Conservation (phyloP, 2,329 filamentous ascomycete genomes). For the Metarhizium brunneum region DNA sequence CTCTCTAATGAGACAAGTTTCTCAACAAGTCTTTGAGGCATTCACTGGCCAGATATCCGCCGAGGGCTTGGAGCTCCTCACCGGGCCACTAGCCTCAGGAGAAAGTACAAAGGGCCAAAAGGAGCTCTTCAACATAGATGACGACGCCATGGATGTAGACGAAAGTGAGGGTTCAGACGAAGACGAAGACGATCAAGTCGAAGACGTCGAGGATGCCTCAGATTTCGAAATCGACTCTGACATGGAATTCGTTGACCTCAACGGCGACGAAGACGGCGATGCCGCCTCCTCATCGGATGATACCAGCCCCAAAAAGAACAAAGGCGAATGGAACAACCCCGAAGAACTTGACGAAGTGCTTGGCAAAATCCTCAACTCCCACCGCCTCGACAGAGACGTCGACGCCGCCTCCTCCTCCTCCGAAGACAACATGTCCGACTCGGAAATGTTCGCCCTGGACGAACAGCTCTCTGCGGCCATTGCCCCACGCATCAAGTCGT, state of each 20-base stretch:
- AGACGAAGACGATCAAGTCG: conserved; percentile 17
- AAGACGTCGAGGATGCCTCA: conserved; percentile 26
- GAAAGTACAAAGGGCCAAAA: conserved; percentile 79
- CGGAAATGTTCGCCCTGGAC: conserved; percentile 88
- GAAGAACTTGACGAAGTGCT: conserved; percentile 62
- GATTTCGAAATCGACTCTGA: conserved; percentile 31
- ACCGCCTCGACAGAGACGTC: conserved; percentile 49
- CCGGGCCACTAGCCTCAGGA: conserved; percentile 63
- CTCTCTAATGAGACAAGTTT: conserved; percentile 73
- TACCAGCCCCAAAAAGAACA: conserved; percentile 29
- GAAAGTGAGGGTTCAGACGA: conserved; percentile 33
- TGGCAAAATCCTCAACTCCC: conserved; percentile 67
- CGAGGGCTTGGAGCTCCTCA: conserved; percentile 57
- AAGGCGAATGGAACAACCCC: conserved; percentile 31
- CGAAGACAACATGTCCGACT: conserved; percentile 85
- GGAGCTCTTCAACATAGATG: conserved; percentile 68
- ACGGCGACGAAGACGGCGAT: conserved; percentile 30
- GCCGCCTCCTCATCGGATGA: conserved; percentile 16
- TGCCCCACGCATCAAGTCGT: conserved; percentile 57
- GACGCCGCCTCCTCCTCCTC: conserved; percentile 48
- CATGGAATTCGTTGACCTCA: conserved; percentile 37
- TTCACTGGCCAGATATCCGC: conserved; percentile 69
- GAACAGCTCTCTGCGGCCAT: conserved; percentile 78
- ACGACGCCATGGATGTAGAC: conserved; percentile 47
- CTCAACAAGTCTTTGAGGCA: conserved; percentile 77